phyloP scores from a whole-genome alignment of 805 yeast species.

The Brettanomyces custersianus region DNA sequence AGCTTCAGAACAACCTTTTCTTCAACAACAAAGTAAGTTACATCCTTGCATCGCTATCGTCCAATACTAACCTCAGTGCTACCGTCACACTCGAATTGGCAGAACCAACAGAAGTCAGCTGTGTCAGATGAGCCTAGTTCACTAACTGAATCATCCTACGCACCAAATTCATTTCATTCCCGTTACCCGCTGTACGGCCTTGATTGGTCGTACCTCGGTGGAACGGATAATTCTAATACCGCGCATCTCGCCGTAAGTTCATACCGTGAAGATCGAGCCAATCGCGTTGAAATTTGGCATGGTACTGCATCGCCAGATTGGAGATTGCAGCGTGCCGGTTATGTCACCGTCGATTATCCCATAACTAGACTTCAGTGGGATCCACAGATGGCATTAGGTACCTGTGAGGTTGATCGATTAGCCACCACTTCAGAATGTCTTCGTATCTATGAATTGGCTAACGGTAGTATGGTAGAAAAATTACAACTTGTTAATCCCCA shows the following conservation, averaged over 20 bases:
- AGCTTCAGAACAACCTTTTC: conserved; percentile 9
- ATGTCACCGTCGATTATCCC: conserved; percentile 48
- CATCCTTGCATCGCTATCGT: neutral
- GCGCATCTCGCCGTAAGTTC: conserved; percentile 64
- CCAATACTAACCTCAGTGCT: neutral
- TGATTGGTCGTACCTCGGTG: conserved; percentile 39
- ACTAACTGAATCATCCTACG: too few species aligned
- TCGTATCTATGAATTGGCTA: conserved; percentile 34
- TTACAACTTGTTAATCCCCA: conserved; percentile 33
- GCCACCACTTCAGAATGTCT: conserved; percentile 69
- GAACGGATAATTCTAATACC: conserved; percentile 18
- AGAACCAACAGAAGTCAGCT: too few species aligned
- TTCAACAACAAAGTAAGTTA: conserved; percentile 4
- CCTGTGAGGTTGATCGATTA: conserved; percentile 31
- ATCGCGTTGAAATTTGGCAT: conserved; percentile 48
- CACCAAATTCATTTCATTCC: too few species aligned
- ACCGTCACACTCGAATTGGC: too few species aligned
- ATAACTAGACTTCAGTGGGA: conserved; percentile 72
- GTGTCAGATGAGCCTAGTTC: too few species aligned
- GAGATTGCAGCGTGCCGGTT: conserved; percentile 28
- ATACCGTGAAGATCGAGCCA: conserved; percentile 67
- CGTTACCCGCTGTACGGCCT: conserved; percentile 41
- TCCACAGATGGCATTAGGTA: conserved; percentile 29
- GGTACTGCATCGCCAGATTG: conserved; percentile 20
- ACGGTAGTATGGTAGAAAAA: conserved; percentile 26